A percentile compares a stretch with the other conserved stretches of the same genome.
phyloP scores from a whole-genome alignment of 768 basidiomycete species.

The Lactarius hatsudake region DNA sequence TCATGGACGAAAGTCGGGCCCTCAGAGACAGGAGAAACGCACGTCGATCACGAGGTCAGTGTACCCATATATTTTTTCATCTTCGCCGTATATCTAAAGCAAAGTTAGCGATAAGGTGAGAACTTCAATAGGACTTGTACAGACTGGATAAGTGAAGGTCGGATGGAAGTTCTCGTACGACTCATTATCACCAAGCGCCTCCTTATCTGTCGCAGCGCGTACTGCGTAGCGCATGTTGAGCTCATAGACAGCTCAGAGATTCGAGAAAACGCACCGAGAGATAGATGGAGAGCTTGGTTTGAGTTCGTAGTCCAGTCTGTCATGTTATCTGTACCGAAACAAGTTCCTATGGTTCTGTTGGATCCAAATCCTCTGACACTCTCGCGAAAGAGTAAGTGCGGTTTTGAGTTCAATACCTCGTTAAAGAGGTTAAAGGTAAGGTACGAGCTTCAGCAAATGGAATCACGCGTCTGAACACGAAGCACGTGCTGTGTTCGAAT shows the following conservation, averaged over 20 bases:
- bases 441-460: neutral
- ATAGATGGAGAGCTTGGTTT: constrained; percentile 71
- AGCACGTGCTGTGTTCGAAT: neutral
- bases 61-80: constrained; percentile 96
- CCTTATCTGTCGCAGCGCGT: constrained; percentile 64
- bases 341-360: neutral
- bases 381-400: neutral
- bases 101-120: neutral
- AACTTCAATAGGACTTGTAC: constrained; percentile 29
- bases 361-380: neutral
- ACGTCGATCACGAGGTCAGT: constrained; percentile 81
- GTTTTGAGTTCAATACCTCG: neutral
- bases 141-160: constrained; percentile 89
- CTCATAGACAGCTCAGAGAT: neutral
- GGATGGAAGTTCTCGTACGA: constrained; percentile 73
- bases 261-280: constrained; percentile 53
- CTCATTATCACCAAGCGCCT: constrained; percentile 54
- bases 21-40: constrained; percentile 31
- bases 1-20: neutral
- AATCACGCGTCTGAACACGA: constrained; percentile 1
- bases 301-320: constrained; percentile 77
- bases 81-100: constrained; percentile 85
- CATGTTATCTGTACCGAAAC: constrained; percentile 12
- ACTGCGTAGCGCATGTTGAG: constrained; percentile 42
- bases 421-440: neutral